Evolutionary conservation across 257 asterid species (phyloP).

Genomic region (Echites panduratus): DNA sequence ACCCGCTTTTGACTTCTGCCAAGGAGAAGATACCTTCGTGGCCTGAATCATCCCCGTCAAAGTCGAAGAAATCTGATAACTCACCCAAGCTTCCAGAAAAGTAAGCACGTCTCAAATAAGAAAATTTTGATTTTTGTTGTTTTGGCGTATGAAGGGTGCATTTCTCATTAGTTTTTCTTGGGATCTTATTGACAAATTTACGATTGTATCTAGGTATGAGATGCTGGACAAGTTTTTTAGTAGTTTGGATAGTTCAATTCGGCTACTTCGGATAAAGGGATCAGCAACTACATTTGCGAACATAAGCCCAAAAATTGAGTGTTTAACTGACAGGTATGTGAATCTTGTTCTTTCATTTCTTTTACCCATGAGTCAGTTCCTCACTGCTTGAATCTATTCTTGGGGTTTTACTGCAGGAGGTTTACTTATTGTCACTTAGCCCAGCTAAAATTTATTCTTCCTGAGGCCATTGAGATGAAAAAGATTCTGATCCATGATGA

Average conservation of each 20-base stretch:
- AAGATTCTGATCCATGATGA: constrained; percentile 58
- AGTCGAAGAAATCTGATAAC: constrained; percentile 28
- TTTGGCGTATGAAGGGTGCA: background rate
- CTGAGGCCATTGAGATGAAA: constrained; percentile 68
- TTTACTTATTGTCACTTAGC: constrained; percentile 62
- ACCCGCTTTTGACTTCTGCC: constrained; percentile 18
- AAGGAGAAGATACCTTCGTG: constrained; percentile 5
- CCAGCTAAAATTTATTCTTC: constrained; percentile 72
- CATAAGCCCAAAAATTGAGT: constrained; percentile 54
- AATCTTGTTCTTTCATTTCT: background rate
- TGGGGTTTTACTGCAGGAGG: constrained; percentile 45
- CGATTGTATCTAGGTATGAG: constrained; percentile 55
- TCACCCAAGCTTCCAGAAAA: constrained; percentile 56
- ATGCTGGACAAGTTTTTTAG: constrained; percentile 63
- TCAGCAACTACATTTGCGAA: constrained; percentile 45
- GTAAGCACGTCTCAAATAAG: constrained; percentile 29
- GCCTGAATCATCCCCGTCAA: constrained; percentile 21
- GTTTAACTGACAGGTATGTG: constrained; percentile 65
- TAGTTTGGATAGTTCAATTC: constrained; percentile 63
- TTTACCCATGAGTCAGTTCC: background rate
- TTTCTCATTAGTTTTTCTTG: background rate
- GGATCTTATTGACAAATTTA: background rate
- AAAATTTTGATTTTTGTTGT: background rate
- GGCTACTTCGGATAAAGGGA: constrained; percentile 60
- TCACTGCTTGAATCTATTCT: background rate